phyloP scores from a whole-genome alignment of 108 stramenopile genomes.

The Cyclotella baltica region DNA sequence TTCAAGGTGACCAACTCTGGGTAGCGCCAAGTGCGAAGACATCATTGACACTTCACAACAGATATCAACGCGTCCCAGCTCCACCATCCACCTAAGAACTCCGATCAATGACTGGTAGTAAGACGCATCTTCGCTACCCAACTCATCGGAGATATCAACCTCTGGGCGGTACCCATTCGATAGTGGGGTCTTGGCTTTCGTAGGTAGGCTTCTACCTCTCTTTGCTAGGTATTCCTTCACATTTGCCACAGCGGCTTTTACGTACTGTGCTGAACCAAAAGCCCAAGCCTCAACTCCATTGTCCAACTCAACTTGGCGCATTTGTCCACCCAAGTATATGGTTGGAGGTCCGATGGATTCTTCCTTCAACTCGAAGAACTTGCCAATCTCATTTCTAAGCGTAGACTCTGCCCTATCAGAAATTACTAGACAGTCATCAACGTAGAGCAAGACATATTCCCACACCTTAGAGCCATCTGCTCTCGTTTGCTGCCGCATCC shows the following conservation, averaged over 20 bases:
- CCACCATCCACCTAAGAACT: constrained; percentile 54
- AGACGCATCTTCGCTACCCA: constrained; percentile 25
- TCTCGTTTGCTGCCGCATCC: constrained; percentile 26
- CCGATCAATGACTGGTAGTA: constrained; percentile 53
- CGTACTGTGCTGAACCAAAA: constrained; percentile 54
- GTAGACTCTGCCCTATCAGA: constrained; percentile 5
- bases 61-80: constrained; percentile 57
- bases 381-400: constrained; percentile 38
- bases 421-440: constrained; percentile 39
- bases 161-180: constrained; percentile 40
- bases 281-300: constrained; percentile 59
- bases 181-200: constrained; percentile 29
- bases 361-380: constrained; percentile 53
- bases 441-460: constrained; percentile 52
- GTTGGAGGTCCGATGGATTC: constrained; percentile 53
- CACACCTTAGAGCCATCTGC: constrained; percentile 35
- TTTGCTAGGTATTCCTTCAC: constrained; percentile 22
- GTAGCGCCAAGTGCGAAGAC: constrained; percentile 59
- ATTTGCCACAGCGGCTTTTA: constrained; percentile 45
- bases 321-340: constrained; percentile 56
- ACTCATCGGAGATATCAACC: constrained; percentile 28
- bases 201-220: constrained; percentile 17
- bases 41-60: constrained; percentile 56
- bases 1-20: constrained; percentile 64
- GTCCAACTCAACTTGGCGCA: constrained; percentile 39